Conservation (phyloP, 176 grass and related monocot genomes). For the Musa beccarii region DNA sequence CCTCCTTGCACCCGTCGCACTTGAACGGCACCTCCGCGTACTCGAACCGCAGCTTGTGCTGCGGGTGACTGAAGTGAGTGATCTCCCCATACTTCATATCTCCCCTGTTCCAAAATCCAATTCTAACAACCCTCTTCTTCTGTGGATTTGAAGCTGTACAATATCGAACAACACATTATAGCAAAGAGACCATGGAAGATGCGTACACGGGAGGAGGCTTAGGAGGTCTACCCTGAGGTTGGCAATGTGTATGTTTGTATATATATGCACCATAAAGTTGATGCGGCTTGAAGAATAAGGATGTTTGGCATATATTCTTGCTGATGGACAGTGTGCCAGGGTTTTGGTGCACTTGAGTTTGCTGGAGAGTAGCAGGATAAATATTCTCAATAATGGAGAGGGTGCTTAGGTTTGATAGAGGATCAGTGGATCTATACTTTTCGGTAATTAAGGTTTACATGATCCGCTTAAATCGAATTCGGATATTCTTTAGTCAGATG, state of each 20-base stretch:
- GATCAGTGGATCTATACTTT: no score
- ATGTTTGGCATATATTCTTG: conserved; percentile 7
- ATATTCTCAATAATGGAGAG: not conserved
- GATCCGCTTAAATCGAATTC: no score
- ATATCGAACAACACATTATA: not conserved
- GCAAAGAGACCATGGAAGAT: not conserved
- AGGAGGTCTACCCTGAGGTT: not conserved
- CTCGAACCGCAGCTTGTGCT: conserved; percentile 79
- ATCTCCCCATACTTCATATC: conserved; percentile 81
- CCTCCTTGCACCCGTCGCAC: conserved; percentile 87
- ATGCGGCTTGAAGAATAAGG: not conserved
- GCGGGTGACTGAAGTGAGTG: conserved; percentile 79
- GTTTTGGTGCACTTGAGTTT: not conserved
- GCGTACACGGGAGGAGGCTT: not conserved
- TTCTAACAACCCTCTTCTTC: not conserved
- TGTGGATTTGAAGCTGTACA: not conserved
- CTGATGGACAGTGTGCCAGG: not conserved
- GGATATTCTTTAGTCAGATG: no score
- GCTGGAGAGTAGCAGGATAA: no score
- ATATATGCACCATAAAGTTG: not conserved
- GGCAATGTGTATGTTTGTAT: not conserved
- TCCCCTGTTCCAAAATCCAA: not conserved
- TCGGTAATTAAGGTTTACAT: no score
- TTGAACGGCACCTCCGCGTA: conserved; percentile 71
- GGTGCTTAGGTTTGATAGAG: not conserved